phyloP scores from a whole-genome alignment of 306 rosid species.

The Dryas drummondii region DNA sequence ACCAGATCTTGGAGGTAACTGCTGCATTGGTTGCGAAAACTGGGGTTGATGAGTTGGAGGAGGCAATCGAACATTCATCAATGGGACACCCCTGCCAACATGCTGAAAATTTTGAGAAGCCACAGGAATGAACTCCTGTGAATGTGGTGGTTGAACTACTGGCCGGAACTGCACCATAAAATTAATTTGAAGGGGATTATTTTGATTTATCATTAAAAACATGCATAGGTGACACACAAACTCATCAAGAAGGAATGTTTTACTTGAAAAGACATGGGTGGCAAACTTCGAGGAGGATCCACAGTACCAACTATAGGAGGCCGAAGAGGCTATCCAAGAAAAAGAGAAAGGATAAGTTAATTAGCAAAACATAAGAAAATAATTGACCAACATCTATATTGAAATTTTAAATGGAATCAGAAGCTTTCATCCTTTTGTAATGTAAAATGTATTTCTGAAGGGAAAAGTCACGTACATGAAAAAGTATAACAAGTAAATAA shows the following conservation, averaged over 20 bases:
- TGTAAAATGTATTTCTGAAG: background rate
- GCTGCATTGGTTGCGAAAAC: conserved; percentile 66
- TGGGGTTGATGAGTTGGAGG: conserved; percentile 63
- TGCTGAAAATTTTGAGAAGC: conserved; percentile 74
- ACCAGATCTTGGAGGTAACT: conserved; percentile 60
- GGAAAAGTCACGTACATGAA: background rate
- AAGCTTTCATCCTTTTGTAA: background rate
- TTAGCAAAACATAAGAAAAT: conserved; percentile 7
- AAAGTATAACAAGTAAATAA: background rate
- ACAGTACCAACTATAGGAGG: conserved; percentile 63
- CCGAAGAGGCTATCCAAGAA: conserved; percentile 59
- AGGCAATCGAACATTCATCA: conserved; percentile 69
- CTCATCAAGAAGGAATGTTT: conserved; percentile 27
- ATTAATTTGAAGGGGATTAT: background rate
- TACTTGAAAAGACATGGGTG: conserved; percentile 77
- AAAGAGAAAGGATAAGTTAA: conserved; percentile 6
- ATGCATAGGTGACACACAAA: conserved; percentile 12
- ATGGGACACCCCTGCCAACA: conserved; percentile 63
- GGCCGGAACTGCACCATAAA: conserved; percentile 66
- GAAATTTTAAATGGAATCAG: background rate
- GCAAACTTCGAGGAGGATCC: conserved; percentile 74
- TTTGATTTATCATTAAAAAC: background rate
- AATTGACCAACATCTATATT: conserved; percentile 2
- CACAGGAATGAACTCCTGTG: conserved; percentile 69
- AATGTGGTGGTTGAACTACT: conserved; percentile 58